Evolutionary conservation across 805 yeast species (phyloP).

Genomic region (Ogataea pignaliae): DNA sequence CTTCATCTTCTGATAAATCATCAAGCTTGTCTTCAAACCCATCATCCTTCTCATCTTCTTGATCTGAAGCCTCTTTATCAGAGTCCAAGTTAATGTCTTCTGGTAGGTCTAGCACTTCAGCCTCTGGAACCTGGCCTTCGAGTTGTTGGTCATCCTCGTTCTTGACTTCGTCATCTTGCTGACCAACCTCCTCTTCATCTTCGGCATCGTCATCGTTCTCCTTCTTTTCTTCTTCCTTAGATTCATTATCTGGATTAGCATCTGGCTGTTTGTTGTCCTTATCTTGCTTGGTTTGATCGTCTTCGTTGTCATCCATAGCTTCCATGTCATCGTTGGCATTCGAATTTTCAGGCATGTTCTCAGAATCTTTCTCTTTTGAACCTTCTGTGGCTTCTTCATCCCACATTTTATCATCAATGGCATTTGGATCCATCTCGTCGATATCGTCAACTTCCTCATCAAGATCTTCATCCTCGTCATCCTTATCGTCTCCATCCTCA

Average conservation of each 20-base stretch:
- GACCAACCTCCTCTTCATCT: conserved; percentile 71
- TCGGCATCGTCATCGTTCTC: conserved; percentile 45
- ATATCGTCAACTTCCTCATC: conserved; percentile 89
- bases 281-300: conserved; percentile 23
- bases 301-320: conserved; percentile 42
- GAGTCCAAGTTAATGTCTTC: conserved; percentile 88
- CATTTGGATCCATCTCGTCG: conserved; percentile 89
- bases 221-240: conserved; percentile 36
- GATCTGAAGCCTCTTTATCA: conserved; percentile 56
- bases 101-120: conserved; percentile 84
- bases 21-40: conserved; percentile 23
- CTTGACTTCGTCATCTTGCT: conserved; percentile 73
- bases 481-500: conserved; percentile 41
- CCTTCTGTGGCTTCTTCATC: conserved; percentile 81
- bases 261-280: conserved; percentile 32
- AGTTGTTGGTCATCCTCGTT: conserved; percentile 65
- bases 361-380: conserved; percentile 79
- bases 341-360: conserved; percentile 56
- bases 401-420: conserved; percentile 97
- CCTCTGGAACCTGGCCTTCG: conserved; percentile 73
- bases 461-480: conserved; percentile 63
- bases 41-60: conserved; percentile 32
- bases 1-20: conserved; percentile 18
- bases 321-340: conserved; percentile 47
- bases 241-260: conserved; percentile 33